phyloP scores from a whole-genome alignment of 345 rosid genomes.

The Eucalyptus tenuipes region DNA sequence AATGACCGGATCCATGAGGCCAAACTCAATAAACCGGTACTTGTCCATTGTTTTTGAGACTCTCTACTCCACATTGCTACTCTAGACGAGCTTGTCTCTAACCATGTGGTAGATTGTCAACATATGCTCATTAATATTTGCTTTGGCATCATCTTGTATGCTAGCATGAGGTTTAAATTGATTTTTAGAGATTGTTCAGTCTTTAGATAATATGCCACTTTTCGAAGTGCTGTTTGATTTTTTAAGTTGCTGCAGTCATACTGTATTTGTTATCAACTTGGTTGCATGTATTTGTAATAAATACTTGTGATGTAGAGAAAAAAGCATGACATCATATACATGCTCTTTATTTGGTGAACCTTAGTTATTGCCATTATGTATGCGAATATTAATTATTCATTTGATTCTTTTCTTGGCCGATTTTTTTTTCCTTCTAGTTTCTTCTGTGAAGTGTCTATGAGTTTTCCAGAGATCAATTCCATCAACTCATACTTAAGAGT shows the following conservation, averaged over 20 bases:
- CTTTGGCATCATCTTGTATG: not conserved
- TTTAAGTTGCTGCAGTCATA: not conserved
- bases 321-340: not conserved
- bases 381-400: not conserved
- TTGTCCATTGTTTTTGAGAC: not conserved
- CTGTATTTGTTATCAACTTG: not conserved
- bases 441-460: not conserved
- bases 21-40: not conserved
- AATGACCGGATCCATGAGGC: not conserved
- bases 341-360: not conserved
- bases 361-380: not conserved
- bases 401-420: not conserved
- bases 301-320: not conserved
- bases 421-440: not conserved
- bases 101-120: not conserved
- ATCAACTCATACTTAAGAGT: not conserved
- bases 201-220: not conserved
- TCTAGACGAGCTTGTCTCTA: accelerated
- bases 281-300: not conserved
- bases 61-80: not conserved
- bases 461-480: not conserved
- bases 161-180: not conserved
- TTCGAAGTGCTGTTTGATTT: not conserved
- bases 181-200: accelerated
- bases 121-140: not conserved